Base-by-base conservation (phyloP, 805 yeast genomes). In the Peterozyma toletana region DNA sequence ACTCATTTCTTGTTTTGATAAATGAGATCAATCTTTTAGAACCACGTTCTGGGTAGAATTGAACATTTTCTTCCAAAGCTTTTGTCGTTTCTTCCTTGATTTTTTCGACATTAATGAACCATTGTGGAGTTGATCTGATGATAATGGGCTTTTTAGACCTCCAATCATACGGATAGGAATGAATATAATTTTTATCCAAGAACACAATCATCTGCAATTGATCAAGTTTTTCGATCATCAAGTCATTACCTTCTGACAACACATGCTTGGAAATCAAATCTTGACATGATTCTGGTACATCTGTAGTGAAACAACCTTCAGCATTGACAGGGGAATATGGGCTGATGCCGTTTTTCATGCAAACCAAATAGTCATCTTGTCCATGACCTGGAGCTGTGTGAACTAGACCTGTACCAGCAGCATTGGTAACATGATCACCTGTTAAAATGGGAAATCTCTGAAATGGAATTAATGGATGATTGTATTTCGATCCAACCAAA, bases 301-400 rank as follows among this genome's bases (percentile, higher is more conserved):
- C 77, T 9, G 59, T 50, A 1, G 78, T 75, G 56, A 80, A 88
- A 48, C 70, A 68, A 1, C 99, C 99, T 42, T 67, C 62, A 45
- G 74, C 75, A 56, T 93, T 87, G 2, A 93, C 95, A 0, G 93
- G 88, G 0, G 96, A 87, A 48, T 67, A 75, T 0, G 86, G 77
- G 9, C 62, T 67, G 17, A 93, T 68, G 0, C 69, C 70, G 48
- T 83, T 63, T 17, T 67, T 61, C 45, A 74, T 60, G 31, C 96
- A 91, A 33, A 83, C 71, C 7, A 82, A 55, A 57, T 86, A 90
- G 66, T 93, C 99, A 52, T 93, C 99, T 54, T 80, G 77, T 54
- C 99, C 99, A 59, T 93, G 99, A 0, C 97, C 98, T 1, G 99
- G 98, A 0, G 99, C 98, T 16, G 88, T 85, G 58, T 93, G 99